Percentiles rank a stretch among this genome's conserved stretches.
phyloP scores from a whole-genome alignment of 768 basidiomycete species.

The Trametes cubensis region DNA sequence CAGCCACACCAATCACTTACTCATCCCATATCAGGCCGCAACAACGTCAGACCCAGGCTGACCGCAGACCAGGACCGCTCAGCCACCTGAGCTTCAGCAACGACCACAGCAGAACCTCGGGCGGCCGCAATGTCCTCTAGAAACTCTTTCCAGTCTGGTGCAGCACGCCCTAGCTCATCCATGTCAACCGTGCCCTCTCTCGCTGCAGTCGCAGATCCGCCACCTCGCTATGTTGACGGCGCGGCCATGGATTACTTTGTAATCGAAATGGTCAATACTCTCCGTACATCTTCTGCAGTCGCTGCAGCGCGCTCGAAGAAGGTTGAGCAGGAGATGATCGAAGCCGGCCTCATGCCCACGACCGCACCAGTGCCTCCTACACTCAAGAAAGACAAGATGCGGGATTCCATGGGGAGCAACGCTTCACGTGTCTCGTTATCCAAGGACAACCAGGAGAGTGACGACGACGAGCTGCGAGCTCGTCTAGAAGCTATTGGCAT shows the following conservation, averaged over 20 bases:
- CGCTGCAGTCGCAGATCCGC: slow-evolving; percentile 65
- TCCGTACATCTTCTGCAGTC: slow-evolving; percentile 73
- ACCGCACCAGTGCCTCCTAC: slow-evolving; percentile 46
- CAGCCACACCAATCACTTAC: not conserved
- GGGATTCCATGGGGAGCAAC: slow-evolving; percentile 42
- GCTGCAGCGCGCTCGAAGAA: slow-evolving; percentile 68
- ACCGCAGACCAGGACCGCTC: too few species aligned
- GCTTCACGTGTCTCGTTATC: slow-evolving; percentile 26
- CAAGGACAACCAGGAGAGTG: slow-evolving; percentile 48
- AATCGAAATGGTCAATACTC: slow-evolving; percentile 75
- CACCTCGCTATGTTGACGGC: slow-evolving; percentile 60
- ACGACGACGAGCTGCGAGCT: slow-evolving; percentile 69
- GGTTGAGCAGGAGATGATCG: slow-evolving; percentile 77
- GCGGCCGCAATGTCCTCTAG: slow-evolving; percentile 15
- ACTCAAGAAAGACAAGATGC: slow-evolving; percentile 41
- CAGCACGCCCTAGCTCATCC: slow-evolving; percentile 19
- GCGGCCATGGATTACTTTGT: slow-evolving; percentile 84
- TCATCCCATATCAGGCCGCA: not conserved
- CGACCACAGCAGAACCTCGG: too few species aligned
- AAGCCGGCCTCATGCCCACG: slow-evolving; percentile 70
- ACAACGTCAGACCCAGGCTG: not conserved
- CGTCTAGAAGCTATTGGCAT: slow-evolving; percentile 82
- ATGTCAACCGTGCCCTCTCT: slow-evolving; percentile 37
- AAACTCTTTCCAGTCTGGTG: slow-evolving; percentile 21
- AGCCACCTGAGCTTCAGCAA: too few species aligned